phyloP scores from a whole-genome alignment of 371 early-diverging fungal species.

The Haplosporangium sp. region DNA sequence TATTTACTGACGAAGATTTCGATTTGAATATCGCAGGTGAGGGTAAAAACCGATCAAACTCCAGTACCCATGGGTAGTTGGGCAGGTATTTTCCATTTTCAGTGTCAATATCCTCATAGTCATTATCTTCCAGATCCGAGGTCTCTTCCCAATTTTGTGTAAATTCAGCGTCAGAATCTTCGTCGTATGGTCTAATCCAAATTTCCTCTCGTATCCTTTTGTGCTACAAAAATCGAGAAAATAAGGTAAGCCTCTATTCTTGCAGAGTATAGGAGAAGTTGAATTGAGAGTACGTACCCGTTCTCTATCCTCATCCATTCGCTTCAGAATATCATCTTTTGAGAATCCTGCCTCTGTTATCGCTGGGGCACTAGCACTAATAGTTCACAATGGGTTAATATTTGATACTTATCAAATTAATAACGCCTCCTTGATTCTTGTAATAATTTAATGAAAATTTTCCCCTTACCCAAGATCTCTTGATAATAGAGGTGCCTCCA shows the following conservation, averaged over 20 bases:
- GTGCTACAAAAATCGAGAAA: slow-evolving; percentile 57
- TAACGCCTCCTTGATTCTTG: background rate
- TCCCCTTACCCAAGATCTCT: slow-evolving; percentile 59
- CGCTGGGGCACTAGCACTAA: slow-evolving; percentile 28
- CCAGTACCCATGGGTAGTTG: slow-evolving; percentile 63
- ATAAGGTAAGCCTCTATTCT: background rate
- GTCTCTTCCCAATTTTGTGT: slow-evolving; percentile 72
- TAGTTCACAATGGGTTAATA: background rate
- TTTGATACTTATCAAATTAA: background rate
- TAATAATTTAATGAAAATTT: background rate
- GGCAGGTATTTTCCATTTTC: slow-evolving; percentile 69
- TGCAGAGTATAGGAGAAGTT: background rate
- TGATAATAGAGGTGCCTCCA: slow-evolving; percentile 62
- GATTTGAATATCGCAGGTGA: slow-evolving; percentile 36
- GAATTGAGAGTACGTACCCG: slow-evolving; percentile 53
- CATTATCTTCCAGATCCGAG: slow-evolving; percentile 70
- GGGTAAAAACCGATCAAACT: slow-evolving; percentile 46
- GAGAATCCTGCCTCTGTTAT: slow-evolving; percentile 59
- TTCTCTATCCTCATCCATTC: slow-evolving; percentile 87
- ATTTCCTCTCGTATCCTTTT: slow-evolving; percentile 80
- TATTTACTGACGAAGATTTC: slow-evolving; percentile 9
- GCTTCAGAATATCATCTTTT: slow-evolving; percentile 73
- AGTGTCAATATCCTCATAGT: slow-evolving; percentile 69
- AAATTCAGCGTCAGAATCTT: slow-evolving; percentile 69
- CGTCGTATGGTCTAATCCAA: slow-evolving; percentile 78